Base-by-base conservation (phyloP, 2,329 filamentous ascomycete species). In the Scortechinia acanthostroma region DNA sequence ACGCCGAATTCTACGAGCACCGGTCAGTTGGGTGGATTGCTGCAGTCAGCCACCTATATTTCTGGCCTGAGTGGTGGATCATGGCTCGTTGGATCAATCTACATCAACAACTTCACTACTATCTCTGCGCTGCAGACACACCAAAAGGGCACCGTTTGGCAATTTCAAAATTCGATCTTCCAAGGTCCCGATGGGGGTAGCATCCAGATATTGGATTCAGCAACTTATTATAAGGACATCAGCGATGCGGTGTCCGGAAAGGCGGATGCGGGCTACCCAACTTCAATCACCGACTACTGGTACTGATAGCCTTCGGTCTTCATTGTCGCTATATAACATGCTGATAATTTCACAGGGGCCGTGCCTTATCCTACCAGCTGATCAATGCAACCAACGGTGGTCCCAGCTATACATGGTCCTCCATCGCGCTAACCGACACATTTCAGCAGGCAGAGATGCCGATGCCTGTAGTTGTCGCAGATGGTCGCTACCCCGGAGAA, bases 391-490 rank as follows among this genome's bases (percentile, higher is more conserved):
- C 68, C 1, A 60, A 77, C 49, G 83, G 83, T 10, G 83, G 80
- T 2, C 71, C 77, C 22, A 69, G 63, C 28, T 87, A 82, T 53
- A 90, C 86, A 0, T 89, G 78, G 64, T 88, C 84, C 1, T 88
- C 83, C 0, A 86, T 91, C 52, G 76, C 80, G 4, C 57, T 79
- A 37, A 72, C 77, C 16, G 56, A 73, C 2, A 69, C 73, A n/a
- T 91, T 91, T 60, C 62, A 67, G 2, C 64, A 71, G 14, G 87
- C 74, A 16, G 66, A 77, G 40, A 74, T 77, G 22, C 88, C 88
- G 0, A 74, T 91, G 69, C 88, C 88, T 0, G 71, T 93, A 46
- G 66, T 91, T 2, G 74, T 93, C 1, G 73, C 86, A 0, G 81
- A 89, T 50, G 80, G 79, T 37, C 76, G 87, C 30, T 67, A 72